Evolutionary conservation across 2,329 filamentous ascomycete genomes (phyloP), one percentile per base, ranked within the genome.

Genomic region (Neonectria coccinea): DNA sequence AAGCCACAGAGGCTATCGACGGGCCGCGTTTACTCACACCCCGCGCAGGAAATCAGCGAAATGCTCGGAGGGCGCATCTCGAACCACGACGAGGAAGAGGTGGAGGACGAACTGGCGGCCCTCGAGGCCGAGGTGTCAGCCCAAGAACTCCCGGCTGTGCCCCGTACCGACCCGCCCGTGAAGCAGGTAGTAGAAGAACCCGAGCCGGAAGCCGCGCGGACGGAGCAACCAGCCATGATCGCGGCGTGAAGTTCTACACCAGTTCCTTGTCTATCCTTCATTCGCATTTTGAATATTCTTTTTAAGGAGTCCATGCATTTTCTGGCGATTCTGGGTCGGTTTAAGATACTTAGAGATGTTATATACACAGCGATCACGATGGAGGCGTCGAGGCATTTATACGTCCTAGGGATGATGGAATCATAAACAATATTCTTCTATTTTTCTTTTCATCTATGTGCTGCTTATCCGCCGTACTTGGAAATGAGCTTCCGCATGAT

Each of bases 51-150:
- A 83, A 88, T 99, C 72, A 96, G 91, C 80, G 93, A 97, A 54
- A 92, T 97, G 87, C 88, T 99, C 3, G 92, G 91, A 36, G 92
- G 92, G 12, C 89, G 91, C 72, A 94, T 99, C 83, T 93, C 94
- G 14, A 96, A 94, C 75, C 92, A 97, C 74, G 96, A 99, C 79
- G 96, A 99, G 79, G 95, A 98, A 75, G 96, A 97, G 75, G 96
- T 99, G 36, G 96, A 99, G 77, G 94, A 97, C 75, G 96, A 99
- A 81, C 84, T 99, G 56, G 93, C 92, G 59, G 91, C 90, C 1
- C 84, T 99, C 69, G 92, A 94, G 78, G 76, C 78, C 65, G 78
- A 81, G 59, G 62, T 81, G 31, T 56, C 72, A 8, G 72, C 68
- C 1, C 61, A 70, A 20, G 56, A 76, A 59, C 71, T 82, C 6